Conservation (phyloP, 208 protist species). For the Angomonas desouzai region DNA sequence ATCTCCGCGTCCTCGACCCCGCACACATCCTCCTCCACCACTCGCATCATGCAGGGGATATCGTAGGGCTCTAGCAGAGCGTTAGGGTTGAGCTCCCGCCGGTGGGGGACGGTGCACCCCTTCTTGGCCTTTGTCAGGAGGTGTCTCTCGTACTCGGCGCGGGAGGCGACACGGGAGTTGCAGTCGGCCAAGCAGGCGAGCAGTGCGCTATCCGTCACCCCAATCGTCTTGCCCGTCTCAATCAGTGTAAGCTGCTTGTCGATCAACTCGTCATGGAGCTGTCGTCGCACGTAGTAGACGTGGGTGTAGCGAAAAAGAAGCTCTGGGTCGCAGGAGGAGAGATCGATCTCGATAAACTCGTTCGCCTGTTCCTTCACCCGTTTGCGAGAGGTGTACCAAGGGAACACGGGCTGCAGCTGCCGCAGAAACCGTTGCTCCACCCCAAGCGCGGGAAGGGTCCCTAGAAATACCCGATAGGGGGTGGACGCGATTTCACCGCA, state of each 20-base stretch:
- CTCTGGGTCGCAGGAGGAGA: conserved; percentile 79
- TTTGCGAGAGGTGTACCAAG: conserved; percentile 82
- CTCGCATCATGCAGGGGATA: conserved; percentile 87
- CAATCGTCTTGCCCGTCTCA: conserved; percentile 68
- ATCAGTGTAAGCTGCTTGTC: conserved; percentile 76
- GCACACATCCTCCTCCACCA: conserved; percentile 70
- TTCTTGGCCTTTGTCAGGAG: conserved; percentile 57
- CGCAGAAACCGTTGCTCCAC: conserved; percentile 78
- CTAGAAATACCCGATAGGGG: conserved; percentile 79
- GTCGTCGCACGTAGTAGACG: conserved; percentile 77
- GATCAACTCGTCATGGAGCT: conserved; percentile 73
- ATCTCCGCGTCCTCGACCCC: conserved; percentile 71
- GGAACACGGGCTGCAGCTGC: conserved; percentile 74
- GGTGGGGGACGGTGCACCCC: conserved; percentile 37
- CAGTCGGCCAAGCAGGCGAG: conserved; percentile 52
- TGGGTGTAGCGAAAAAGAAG: conserved; percentile 82
- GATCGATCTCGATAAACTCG: conserved; percentile 86
- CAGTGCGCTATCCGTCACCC: conserved; percentile 50
- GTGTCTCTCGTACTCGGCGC: conserved; percentile 55
- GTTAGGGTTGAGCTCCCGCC: conserved; percentile 71
- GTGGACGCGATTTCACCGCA: conserved; percentile 64
- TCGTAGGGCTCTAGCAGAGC: conserved; percentile 70
- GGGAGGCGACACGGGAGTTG: conserved; percentile 39
- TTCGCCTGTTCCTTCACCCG: conserved; percentile 86
- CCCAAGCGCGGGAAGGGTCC: conserved; percentile 56